phyloP scores from a whole-genome alignment of 352 stramenopile genomes.

The Phytophthora ohioensis region DNA sequence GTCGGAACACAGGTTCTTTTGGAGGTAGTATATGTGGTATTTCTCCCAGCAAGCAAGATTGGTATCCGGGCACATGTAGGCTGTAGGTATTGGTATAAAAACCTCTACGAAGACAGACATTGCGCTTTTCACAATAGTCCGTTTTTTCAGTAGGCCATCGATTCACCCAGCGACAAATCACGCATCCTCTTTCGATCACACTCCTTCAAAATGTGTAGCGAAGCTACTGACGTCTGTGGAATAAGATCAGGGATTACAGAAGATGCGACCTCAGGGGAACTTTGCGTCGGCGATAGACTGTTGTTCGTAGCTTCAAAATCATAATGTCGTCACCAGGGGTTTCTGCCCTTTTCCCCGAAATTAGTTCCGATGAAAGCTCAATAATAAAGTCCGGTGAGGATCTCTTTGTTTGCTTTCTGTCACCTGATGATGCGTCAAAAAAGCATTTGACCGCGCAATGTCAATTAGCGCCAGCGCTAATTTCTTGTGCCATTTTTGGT shows the following conservation, averaged over 20 bases:
- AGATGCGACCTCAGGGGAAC: neutral
- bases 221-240: slow-evolving; percentile 1
- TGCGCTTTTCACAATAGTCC: slow-evolving; percentile 30
- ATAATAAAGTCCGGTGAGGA: slow-evolving; percentile 14
- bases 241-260: neutral
- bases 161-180: slow-evolving; percentile 33
- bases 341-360: slow-evolving; percentile 14
- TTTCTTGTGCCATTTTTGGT: slow-evolving; percentile 28
- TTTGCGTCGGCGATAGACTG: neutral
- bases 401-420: slow-evolving; percentile 6
- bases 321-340: slow-evolving; percentile 10
- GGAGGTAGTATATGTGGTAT: slow-evolving; percentile 25
- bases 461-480: slow-evolving; percentile 17
- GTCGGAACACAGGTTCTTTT: slow-evolving; percentile 14
- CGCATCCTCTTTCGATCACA: slow-evolving; percentile 12
- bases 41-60: slow-evolving; percentile 34
- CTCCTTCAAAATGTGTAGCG: slow-evolving; percentile 3
- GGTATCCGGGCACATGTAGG: slow-evolving; percentile 18
- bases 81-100: slow-evolving; percentile 5
- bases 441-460: slow-evolving; percentile 12
- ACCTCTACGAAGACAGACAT: slow-evolving; percentile 25
- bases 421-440: slow-evolving; percentile 5
- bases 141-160: slow-evolving; percentile 33
- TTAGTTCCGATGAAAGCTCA: slow-evolving; percentile 17
- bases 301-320: neutral